Conservation (phyloP, 2,329 filamentous ascomycete species). For the Venturia carpophila region DNA sequence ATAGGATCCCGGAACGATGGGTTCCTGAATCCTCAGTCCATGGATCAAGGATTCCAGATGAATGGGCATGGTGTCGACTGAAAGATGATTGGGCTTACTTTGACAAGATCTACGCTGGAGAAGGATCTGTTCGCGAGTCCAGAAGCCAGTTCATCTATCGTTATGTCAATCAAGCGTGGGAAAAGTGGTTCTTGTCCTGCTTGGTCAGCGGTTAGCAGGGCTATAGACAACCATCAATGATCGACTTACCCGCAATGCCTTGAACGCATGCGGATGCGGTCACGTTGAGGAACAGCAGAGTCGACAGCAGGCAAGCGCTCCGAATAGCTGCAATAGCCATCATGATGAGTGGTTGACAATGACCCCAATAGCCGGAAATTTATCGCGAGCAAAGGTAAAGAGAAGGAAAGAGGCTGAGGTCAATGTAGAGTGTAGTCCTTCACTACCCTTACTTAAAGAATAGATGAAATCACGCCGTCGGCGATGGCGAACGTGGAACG, state of each 20-base stretch:
- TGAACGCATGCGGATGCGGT: neutral
- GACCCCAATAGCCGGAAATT: neutral
- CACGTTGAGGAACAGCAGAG: neutral
- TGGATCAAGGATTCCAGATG: neutral
- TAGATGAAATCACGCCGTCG: neutral
- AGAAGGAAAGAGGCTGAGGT: neutral
- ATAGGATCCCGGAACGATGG: neutral
- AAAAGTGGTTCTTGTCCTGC: slow-evolving; percentile 20
- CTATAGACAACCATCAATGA: neutral
- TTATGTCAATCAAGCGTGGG: slow-evolving; percentile 43
- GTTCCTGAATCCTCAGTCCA: neutral
- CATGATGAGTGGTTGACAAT: neutral
- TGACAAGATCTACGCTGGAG: slow-evolving; percentile 50
- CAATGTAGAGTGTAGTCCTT: neutral
- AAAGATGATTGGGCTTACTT: slow-evolving; percentile 23
- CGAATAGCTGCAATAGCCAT: neutral
- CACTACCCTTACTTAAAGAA: neutral
- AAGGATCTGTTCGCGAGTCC: slow-evolving; percentile 42
- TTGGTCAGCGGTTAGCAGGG: slow-evolving; percentile 5
- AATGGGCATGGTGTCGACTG: neutral
- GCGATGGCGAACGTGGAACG: neutral
- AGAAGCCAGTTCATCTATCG: slow-evolving; percentile 42
- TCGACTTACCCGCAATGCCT: slow-evolving; percentile 1
- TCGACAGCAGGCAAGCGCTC: neutral
- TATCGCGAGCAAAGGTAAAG: neutral